Percentiles rank a stretch among this genome's conserved stretches.
Conservation (phyloP, 2,329 filamentous ascomycete genomes). For the Cladophialophora bantiana region DNA sequence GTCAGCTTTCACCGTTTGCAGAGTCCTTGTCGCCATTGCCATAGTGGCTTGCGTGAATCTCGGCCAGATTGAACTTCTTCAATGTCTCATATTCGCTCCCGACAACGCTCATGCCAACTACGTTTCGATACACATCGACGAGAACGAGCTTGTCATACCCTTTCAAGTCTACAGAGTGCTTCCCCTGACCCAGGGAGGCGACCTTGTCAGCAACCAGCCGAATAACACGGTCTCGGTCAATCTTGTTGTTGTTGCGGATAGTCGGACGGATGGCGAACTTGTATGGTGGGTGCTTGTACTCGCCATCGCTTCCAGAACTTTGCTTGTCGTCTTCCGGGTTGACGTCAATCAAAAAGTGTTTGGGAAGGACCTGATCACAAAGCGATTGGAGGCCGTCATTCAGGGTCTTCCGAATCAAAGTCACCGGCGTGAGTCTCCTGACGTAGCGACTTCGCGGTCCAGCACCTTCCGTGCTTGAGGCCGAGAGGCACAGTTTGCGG, state of each 20-base stretch:
- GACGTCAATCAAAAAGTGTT: constrained; percentile 60
- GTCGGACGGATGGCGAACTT: constrained; percentile 70
- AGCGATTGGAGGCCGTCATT: constrained; percentile 64
- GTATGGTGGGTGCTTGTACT: constrained; percentile 10
- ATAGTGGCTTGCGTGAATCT: constrained; percentile 57
- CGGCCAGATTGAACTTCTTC: constrained; percentile 69
- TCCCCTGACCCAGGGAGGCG: constrained; percentile 49
- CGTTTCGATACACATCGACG: constrained; percentile 68
- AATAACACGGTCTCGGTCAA: constrained; percentile 66
- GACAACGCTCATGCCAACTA: constrained; percentile 70
- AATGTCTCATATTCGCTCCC: constrained; percentile 65
- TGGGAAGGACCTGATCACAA: constrained; percentile 63
- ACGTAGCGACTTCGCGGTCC: constrained; percentile 64
- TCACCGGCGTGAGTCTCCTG: constrained; percentile 67
- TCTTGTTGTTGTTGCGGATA: constrained; percentile 65
- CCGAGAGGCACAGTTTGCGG: constrained; percentile 64
- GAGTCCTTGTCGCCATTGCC: constrained; percentile 1
- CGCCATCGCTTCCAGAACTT: constrained; percentile 31
- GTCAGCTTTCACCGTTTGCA: background rate
- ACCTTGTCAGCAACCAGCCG: constrained; percentile 65
- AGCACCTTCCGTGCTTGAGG: constrained; percentile 54
- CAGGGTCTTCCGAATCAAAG: constrained; percentile 63
- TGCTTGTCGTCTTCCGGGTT: constrained; percentile 60
- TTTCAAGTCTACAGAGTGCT: constrained; percentile 66
- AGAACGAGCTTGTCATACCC: constrained; percentile 67